phyloP scores from a whole-genome alignment of 352 stramenopile species.

The Globisporangium alternatum region DNA sequence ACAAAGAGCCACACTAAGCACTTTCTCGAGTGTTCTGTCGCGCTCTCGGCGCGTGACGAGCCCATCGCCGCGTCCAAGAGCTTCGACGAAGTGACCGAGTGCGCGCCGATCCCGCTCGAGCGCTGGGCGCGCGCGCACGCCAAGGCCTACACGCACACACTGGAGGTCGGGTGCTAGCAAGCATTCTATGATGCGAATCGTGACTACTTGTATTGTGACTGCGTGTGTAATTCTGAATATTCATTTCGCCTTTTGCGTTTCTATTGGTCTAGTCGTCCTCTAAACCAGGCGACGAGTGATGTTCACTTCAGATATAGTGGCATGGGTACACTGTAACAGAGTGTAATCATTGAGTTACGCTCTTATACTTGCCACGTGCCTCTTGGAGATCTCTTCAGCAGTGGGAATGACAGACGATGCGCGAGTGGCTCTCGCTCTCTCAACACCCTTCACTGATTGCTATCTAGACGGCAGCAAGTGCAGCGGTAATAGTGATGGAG shows the following conservation, averaged over 20 bases:
- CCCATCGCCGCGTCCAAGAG: conserved; percentile 38
- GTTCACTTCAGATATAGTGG: not conserved
- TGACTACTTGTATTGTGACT: too few species aligned
- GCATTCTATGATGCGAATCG: too few species aligned
- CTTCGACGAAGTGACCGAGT: conserved; percentile 63
- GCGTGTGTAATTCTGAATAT: too few species aligned
- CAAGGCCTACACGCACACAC: conserved; percentile 45
- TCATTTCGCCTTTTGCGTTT: too few species aligned
- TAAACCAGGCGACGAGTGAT: not conserved
- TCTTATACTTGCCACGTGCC: not conserved
- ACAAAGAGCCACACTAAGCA: conserved; percentile 37
- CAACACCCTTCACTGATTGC: too few species aligned
- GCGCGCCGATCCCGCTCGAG: conserved; percentile 42
- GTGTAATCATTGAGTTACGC: not conserved
- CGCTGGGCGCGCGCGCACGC: conserved; percentile 46
- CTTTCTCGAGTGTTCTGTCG: conserved; percentile 47
- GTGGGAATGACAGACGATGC: too few species aligned
- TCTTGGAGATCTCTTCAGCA: not conserved
- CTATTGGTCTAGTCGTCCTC: not conserved
- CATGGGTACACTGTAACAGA: not conserved
- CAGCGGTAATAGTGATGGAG: conserved; percentile 13
- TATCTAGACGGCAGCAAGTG: not conserved
- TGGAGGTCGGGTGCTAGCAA: conserved; percentile 18
- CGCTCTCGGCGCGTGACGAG: conserved; percentile 24
- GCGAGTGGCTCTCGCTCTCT: too few species aligned